Conservation (phyloP, 345 rosid species). For the Adansonia digitata region DNA sequence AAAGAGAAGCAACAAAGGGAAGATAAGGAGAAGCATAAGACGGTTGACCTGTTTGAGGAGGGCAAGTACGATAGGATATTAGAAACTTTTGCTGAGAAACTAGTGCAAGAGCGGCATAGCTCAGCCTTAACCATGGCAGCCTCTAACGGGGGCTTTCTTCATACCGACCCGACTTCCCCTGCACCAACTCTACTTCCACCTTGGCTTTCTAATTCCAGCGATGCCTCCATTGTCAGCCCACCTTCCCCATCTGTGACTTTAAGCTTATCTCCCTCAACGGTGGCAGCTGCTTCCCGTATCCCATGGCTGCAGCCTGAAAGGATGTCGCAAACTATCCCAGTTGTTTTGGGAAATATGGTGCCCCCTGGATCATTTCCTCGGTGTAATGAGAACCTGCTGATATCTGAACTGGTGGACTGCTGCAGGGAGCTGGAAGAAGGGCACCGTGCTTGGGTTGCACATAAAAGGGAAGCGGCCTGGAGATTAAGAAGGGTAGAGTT, state of each 20-base stretch:
- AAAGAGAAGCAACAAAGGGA: slow-evolving; percentile 94
- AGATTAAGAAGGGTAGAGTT: not conserved
- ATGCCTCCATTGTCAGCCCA: slow-evolving; percentile 44
- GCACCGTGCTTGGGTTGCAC: slow-evolving; percentile 69
- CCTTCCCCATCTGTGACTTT: slow-evolving; percentile 78
- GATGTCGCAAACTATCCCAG: slow-evolving; percentile 40
- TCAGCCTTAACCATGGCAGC: slow-evolving; percentile 61
- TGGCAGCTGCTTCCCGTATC: slow-evolving; percentile 60
- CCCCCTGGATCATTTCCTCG: slow-evolving; percentile 37
- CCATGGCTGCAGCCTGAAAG: slow-evolving; percentile 84
- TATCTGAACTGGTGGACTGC: slow-evolving; percentile 54
- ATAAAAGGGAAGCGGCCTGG: slow-evolving; percentile 61
- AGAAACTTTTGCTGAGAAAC: slow-evolving; percentile 91
- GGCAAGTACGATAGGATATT: slow-evolving; percentile 82
- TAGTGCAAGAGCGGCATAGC: slow-evolving; percentile 65
- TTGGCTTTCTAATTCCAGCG: slow-evolving; percentile 78
- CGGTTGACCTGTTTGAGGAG: slow-evolving; percentile 69
- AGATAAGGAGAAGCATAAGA: slow-evolving; percentile 65
- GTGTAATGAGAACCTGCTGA: slow-evolving; percentile 46
- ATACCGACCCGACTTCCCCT: slow-evolving; percentile 42
- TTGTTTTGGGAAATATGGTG: slow-evolving; percentile 46
- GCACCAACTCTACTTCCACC: slow-evolving; percentile 62
- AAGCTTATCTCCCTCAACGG: slow-evolving; percentile 77
- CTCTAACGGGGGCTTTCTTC: slow-evolving; percentile 66
- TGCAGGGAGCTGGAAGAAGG: slow-evolving; percentile 94